Percentiles rank a stretch among this genome's conserved stretches.
Evolutionary conservation across 139 green algal species (phyloP).

Genomic region (Yamagishiella unicocca): DNA sequence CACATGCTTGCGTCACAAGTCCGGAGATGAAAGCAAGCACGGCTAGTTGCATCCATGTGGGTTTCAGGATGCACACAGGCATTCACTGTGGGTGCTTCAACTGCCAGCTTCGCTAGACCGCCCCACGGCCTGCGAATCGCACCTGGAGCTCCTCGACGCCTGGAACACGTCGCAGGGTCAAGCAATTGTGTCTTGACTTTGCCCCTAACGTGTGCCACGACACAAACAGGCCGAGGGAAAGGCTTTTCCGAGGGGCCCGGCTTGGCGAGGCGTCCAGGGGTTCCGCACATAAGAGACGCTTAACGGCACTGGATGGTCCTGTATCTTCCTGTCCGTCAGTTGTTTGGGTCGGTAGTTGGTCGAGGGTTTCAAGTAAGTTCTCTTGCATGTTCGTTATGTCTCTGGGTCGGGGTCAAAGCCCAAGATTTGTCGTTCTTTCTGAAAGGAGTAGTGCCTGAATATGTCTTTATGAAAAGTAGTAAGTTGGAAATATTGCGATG

Average conservation of each 20-base stretch:
- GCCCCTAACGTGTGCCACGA: background rate
- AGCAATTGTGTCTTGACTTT: background rate
- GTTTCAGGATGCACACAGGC: no score
- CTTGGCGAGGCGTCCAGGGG: background rate
- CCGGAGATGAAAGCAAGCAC: no score
- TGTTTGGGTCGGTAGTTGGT: background rate
- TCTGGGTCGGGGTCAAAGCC: no score
- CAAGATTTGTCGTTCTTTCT: no score
- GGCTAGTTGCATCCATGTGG: no score
- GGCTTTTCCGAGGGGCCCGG: background rate
- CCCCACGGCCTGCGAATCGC: no score
- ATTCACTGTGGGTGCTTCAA: no score
- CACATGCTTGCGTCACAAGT: no score
- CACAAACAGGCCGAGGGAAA: background rate
- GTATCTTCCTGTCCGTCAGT: background rate
- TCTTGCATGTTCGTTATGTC: constrained; percentile 20
- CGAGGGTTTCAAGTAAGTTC: background rate
- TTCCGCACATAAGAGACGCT: constrained; percentile 23
- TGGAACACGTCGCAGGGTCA: background rate
- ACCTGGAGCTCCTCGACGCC: constrained; percentile 12
- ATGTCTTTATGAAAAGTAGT: no score
- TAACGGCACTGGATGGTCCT: background rate
- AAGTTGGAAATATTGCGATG: no score
- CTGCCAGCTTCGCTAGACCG: no score
- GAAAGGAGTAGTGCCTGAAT: no score